These are phyloP conservation scores for Mucor plumbeus DNA, from an alignment of 371 early-diverging fungal genomes.

Conservation along the genomic window DNA sequence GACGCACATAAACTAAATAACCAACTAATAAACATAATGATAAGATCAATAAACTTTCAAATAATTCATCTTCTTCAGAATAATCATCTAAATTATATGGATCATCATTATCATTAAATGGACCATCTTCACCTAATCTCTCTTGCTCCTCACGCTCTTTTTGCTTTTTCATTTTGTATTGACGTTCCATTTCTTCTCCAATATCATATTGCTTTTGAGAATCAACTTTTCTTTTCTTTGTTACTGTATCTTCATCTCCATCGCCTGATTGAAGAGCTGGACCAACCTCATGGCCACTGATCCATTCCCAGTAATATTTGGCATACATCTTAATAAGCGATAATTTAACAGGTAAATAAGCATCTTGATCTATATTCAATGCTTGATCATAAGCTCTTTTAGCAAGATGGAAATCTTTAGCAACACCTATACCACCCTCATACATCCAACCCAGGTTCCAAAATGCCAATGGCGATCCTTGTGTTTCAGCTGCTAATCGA, in stretches of 20 bases:
- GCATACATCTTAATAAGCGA: constrained; percentile 75
- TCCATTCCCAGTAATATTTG: constrained; percentile 73
- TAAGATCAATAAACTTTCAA: constrained; percentile 64
- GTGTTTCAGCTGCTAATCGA: constrained; percentile 84
- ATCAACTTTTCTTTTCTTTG: constrained; percentile 27
- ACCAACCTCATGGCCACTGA: constrained; percentile 62
- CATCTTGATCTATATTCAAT: constrained; percentile 75
- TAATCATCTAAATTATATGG: constrained; percentile 35
- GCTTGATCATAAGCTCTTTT: constrained; percentile 90
- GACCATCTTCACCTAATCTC: constrained; percentile 15
- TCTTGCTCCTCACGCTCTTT: constrained; percentile 45
- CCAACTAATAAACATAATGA: constrained; percentile 63
- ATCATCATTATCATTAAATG: constrained; percentile 24
- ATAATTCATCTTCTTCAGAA: constrained; percentile 55
- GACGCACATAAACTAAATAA: constrained; percentile 68
- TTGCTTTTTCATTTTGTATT: constrained; percentile 44
- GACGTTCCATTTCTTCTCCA: constrained; percentile 48
- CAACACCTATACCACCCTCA: constrained; percentile 91
- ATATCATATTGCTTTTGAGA: constrained; percentile 22
- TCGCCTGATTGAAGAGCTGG: constrained; percentile 17
- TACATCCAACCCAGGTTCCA: constrained; percentile 98
- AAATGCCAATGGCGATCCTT: constrained; percentile 85
- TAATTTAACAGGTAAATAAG: constrained; percentile 81
- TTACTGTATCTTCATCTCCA: neutral
- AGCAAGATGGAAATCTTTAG: constrained; percentile 90